A percentile compares a stretch with the other conserved stretches of the same genome.
These are phyloP conservation scores for Salix caprea DNA, from an alignment of 345 rosid species.

Conservation along the genomic window DNA sequence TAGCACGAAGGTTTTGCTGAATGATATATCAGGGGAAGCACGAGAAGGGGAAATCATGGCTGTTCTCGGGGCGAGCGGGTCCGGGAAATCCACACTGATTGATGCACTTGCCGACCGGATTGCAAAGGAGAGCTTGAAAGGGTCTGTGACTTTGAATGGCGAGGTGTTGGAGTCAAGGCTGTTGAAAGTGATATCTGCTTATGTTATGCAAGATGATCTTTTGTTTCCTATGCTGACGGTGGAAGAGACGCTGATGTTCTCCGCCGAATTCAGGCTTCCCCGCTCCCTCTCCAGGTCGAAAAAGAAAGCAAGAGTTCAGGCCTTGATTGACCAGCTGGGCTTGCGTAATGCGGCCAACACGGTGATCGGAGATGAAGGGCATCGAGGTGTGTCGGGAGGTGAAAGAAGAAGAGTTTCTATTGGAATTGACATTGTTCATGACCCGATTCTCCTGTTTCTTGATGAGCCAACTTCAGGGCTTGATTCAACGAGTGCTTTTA, in stretches of 20 bases:
- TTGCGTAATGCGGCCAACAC: constrained; percentile 71
- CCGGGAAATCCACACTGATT: constrained; percentile 85
- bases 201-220: constrained; percentile 95
- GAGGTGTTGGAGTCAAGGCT: constrained; percentile 67
- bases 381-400: constrained; percentile 88
- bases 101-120: constrained; percentile 88
- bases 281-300: constrained; percentile 65
- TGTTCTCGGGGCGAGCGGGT: constrained; percentile 90
- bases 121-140: constrained; percentile 65
- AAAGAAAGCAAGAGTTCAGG: constrained; percentile 75
- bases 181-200: constrained; percentile 82
- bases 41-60: constrained; percentile 68
- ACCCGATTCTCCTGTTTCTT: constrained; percentile 28
- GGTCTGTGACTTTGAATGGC: constrained; percentile 70
- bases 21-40: constrained; percentile 28
- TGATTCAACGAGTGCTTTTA: constrained; percentile 37
- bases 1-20: constrained; percentile 18
- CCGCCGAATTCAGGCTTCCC: constrained; percentile 93
- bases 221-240: constrained; percentile 92
- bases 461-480: constrained; percentile 41
- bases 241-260: constrained; percentile 87
- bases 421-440: constrained; percentile 26
- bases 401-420: constrained; percentile 81
- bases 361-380: constrained; percentile 93
- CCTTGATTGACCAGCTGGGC: constrained; percentile 81